Evolutionary conservation across 139 green algal genomes (phyloP), one percentile per base, ranked within the genome.

Genomic region (Tetradesmus lagerheimii): DNA sequence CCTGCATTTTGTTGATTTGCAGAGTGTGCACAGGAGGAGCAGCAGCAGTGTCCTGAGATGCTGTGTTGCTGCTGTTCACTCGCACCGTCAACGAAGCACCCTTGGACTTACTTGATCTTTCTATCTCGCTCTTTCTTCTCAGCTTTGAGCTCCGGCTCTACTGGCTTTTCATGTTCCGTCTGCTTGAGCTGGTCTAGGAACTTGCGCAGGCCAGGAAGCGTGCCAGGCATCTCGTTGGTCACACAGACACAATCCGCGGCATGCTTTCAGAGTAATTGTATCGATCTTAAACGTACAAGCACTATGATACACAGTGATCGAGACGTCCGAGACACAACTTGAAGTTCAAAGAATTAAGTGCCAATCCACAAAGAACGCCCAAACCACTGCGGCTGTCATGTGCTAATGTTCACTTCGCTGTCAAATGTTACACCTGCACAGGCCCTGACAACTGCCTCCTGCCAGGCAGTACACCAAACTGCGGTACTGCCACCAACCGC

Each of bases 121-220:
- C 89, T 89, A 80, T 95, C 93, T 29, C 93, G 85, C 38, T 93
- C 85, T 12, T 90, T 37, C 18, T 89, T 83, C 0, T 92, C 43
- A 5, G 92, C 50, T 20, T 96, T 94, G 0, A 96, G 79, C 38
- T 95, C 93, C 1, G 94, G 94, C 62, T 96, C 91, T 31, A 94
- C 75, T 4, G 90, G 91, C 25, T 89, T 38, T 35, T 94, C 92
- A 12, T 89, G 14, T 12, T 91, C 89, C 0, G 87, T 2, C 14
- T 75, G 27, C 14, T 78, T 67, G 0, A 95, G 86, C 82, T 93
- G 85, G 2, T 90, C 77, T 14, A 95, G 29, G 66, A 94, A 93
- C 5, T 90, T 47, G n/a, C 64, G 27, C 29, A 88, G 35, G 25
- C 64, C 83, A 79, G 71, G 71, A 79, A 79, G n/a, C 31, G n/a